Evolutionary conservation across 2,329 filamentous ascomycete species (phyloP), one percentile per base, ranked within the genome.

Genomic region (Cytospora schulzeri): DNA sequence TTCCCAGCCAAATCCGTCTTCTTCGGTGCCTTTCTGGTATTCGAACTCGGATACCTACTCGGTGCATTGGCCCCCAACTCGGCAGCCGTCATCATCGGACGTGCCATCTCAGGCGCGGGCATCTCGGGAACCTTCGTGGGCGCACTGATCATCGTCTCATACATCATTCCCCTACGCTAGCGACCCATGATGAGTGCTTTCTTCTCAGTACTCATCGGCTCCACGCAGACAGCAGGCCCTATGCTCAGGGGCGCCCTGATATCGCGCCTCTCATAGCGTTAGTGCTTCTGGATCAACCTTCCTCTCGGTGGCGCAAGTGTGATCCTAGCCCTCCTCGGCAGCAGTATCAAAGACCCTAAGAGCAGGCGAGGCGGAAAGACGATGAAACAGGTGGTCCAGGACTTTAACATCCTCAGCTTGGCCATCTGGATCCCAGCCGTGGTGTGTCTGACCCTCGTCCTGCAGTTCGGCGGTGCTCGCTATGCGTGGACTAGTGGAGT

Each of bases 31-130:
- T 35, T 62, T 4, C 28, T 62, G 15, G 4, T 56, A 14, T 62
- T 62, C 28, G 60, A 62, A 19, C 26, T 63, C 29, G 61, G 61
- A 24, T 54, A n/a, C 22, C 76, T 78, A 0, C 61, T 81, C 1
- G 82, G 80, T 62, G 81, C 79, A 50, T 79, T 71, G 0, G 78
- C 80, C 0, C 77, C 76, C 1, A 76, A 66, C 35, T 80, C 81
- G 73, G 70, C 78, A 63, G 78, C 78, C 26, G 68, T 85, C 19
- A 85, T 85, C 62, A 70, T 81, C 19, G 81, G 81, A 6, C 74
- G 81, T 11, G 78, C 75, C 19, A 72, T 82, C 45, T 75, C 76
- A 55, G 81, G 81, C 48, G 68, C 77, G 22, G 80, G 81, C 2
- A 80, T 79, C 0, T 70, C 71, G 4, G 81, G 80, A 6, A 76